A percentile compares a stretch with the other conserved stretches of the same genome.
phyloP scores from a whole-genome alignment of 805 yeast species.

The Ogataea ganodermae region DNA sequence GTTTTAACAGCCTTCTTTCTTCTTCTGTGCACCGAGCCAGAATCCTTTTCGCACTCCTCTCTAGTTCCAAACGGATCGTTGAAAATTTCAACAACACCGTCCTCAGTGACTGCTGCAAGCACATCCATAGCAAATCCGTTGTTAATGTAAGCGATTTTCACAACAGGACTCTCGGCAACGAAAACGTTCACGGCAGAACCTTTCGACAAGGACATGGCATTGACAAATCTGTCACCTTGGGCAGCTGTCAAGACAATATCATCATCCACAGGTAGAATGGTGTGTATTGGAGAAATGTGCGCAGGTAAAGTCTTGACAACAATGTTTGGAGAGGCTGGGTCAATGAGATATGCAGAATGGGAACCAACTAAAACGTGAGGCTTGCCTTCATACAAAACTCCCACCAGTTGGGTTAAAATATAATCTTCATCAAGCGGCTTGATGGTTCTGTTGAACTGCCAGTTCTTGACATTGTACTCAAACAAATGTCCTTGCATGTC shows the following conservation, averaged over 20 bases:
- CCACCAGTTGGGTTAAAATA: constrained; percentile 24
- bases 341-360: constrained; percentile 60
- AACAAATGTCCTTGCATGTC: constrained; percentile 59
- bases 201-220: constrained; percentile 56
- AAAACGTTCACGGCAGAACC: constrained; percentile 55
- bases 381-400: constrained; percentile 26
- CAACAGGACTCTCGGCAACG: constrained; percentile 67
- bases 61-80: constrained; percentile 46
- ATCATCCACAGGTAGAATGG: constrained; percentile 43
- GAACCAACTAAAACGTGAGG: constrained; percentile 63
- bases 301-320: constrained; percentile 66
- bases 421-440: constrained; percentile 37
- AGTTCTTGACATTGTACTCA: constrained; percentile 60
- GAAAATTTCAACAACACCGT: constrained; percentile 74
- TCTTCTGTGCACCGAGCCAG: constrained; percentile 37
- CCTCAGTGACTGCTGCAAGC: constrained; percentile 66
- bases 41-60: constrained; percentile 14
- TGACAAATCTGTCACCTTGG: constrained; percentile 77
- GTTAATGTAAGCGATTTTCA: constrained; percentile 41
- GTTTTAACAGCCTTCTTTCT: constrained; percentile 53
- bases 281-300: constrained; percentile 67
- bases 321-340: constrained; percentile 38
- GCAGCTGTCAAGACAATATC: constrained; percentile 69
- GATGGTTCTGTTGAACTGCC: constrained; percentile 44
- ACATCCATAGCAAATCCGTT: constrained; percentile 35